Evolutionary conservation across 768 basidiomycete species (phyloP), one percentile per base, ranked within the genome.

Genomic region (Pleurotus tuoliensis): DNA sequence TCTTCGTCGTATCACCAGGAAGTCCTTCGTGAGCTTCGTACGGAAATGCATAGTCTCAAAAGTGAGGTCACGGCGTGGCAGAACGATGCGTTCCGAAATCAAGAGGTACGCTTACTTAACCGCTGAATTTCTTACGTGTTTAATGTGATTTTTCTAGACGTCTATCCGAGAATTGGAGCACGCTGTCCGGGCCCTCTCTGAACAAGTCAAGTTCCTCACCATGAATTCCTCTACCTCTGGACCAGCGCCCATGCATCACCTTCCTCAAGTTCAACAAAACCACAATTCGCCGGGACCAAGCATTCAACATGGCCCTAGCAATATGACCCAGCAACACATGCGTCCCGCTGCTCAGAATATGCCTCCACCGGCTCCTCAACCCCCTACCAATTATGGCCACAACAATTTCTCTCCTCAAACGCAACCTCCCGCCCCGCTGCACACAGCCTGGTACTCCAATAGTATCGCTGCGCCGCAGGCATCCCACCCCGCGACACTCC

Each of bases 51-150:
- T 60, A 81, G 75, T 58, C 79, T 94, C 62, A 91, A 92, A 71
- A 82, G 86, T 47, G 92, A 94, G 65, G 75, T 93, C 47, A 83
- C 84, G 55, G 75, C 82, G 13, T 93, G 90, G 89, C 92, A 94
- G 67, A 86, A 77, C 44, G 91, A 92, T 54, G 78, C 88, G 1
- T 77, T 90, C 48, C 81, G 88, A 47, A 82, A 77, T 37, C 90
- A 94, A 64, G 92, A 94, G 80, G 91, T 91, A 59, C 30, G 81
- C 70, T 1, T 3, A 44, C 9, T 44, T 20, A 47, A 11, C 39
- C 48, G 7, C 34, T 30, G 30, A 7, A 48, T 11, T 5, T 16
- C 43, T 37, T 5, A 13, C 62, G 43, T 61, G 55, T 53, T 59
- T 59, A 18, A 58, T 50, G 56, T 34, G 58, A 20, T 30, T 30